These are phyloP conservation scores for Phialocephala sp. DNA, from an alignment of 2,329 filamentous ascomycete species.

Conservation along the genomic window DNA sequence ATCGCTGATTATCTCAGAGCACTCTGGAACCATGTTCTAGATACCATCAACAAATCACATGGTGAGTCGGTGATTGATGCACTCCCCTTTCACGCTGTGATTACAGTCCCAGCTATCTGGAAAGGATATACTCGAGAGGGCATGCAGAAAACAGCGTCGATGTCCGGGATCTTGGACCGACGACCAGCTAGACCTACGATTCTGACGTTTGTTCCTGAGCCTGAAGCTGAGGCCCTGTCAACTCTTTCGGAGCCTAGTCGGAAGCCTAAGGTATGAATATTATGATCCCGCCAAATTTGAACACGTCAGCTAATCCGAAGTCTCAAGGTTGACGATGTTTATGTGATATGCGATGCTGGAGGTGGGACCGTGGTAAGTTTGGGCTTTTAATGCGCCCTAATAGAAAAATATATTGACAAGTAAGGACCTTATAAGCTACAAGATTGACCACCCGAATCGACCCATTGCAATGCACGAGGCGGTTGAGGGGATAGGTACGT, in stretches of 20 bases:
- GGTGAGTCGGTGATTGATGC: slow-evolving; percentile 10
- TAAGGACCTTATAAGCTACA: slow-evolving; percentile 16
- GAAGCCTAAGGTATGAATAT: slow-evolving; percentile 4
- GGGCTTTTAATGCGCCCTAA: neutral
- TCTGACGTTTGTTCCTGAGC: slow-evolving; percentile 14
- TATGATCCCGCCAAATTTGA: neutral
- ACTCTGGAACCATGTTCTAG: slow-evolving; percentile 13
- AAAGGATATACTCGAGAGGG: slow-evolving; percentile 18
- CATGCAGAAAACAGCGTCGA: slow-evolving; percentile 8
- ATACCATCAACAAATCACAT: slow-evolving; percentile 1
- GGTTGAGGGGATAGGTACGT: slow-evolving; percentile 15
- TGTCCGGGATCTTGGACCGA: slow-evolving; percentile 7
- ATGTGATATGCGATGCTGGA: slow-evolving; percentile 19
- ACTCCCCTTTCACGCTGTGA: slow-evolving; percentile 11
- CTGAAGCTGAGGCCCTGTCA: slow-evolving; percentile 13
- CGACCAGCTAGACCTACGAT: slow-evolving; percentile 3
- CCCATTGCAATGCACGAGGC: slow-evolving; percentile 14
- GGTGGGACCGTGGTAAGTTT: slow-evolving; percentile 12
- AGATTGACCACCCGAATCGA: neutral
- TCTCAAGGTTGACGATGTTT: slow-evolving; percentile 6
- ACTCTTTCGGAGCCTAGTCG: slow-evolving; percentile 11
- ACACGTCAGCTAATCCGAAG: neutral
- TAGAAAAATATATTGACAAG: neutral
- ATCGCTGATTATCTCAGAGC: slow-evolving; percentile 16
- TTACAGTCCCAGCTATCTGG: slow-evolving; percentile 19